Conservation (phyloP, 2,329 filamentous ascomycete species). For the Bimuria novae-zelandiae region DNA sequence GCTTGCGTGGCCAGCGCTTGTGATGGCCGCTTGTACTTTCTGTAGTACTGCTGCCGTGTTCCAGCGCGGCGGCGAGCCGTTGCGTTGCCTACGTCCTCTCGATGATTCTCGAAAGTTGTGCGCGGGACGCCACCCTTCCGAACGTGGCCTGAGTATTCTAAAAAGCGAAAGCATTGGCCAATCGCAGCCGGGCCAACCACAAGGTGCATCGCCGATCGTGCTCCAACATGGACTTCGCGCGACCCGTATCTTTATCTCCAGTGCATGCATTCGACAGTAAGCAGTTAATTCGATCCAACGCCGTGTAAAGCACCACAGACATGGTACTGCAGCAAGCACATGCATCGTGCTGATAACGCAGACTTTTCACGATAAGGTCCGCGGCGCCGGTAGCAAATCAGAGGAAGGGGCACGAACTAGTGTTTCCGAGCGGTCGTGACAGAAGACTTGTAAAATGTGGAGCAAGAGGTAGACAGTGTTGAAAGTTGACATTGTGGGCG, state of each 20-base stretch:
- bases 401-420: not conserved
- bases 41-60: not conserved
- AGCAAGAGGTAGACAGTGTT: too few species aligned
- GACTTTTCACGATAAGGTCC: not conserved
- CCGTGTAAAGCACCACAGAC: not conserved
- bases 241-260: not conserved
- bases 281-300: slow-evolving; percentile 1
- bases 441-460: not conserved
- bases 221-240: not conserved
- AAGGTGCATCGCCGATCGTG: not conserved
- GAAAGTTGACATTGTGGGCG: too few species aligned
- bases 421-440: not conserved
- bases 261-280: too few species aligned
- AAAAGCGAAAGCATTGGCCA: not conserved
- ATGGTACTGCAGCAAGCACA: not conserved
- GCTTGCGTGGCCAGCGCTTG: not conserved
- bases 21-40: not conserved
- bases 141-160: not conserved
- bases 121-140: slow-evolving; percentile 1
- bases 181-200: not conserved
- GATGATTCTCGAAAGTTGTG: slow-evolving; percentile 1
- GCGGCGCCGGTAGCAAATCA: slow-evolving; percentile 1
- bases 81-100: not conserved
- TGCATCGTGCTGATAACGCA: slow-evolving; percentile 1
- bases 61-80: not conserved